phyloP scores from a whole-genome alignment of 1,139 yeast species.

The Kluyveromyces sp. region DNA sequence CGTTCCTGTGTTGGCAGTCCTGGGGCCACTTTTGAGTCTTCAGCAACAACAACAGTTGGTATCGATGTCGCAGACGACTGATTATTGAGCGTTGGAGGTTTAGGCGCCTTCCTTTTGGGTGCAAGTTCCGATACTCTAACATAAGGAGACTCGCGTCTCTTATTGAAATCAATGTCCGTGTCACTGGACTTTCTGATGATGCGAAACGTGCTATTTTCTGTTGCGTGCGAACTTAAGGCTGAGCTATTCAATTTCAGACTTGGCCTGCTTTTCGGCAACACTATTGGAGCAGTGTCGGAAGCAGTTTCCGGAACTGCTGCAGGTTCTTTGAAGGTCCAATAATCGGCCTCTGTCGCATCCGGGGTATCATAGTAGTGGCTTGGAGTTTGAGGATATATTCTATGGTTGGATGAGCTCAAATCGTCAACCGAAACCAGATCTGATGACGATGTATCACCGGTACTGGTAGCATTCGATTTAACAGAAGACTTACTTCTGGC shows the following conservation, averaged over 20 bases:
- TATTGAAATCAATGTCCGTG: conserved; percentile 74
- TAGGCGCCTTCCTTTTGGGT: conserved; percentile 61
- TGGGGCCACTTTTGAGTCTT: not conserved
- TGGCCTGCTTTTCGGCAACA: conserved; percentile 7
- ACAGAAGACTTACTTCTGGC: conserved; percentile 24
- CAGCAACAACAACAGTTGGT: not conserved
- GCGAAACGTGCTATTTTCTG: conserved; percentile 42
- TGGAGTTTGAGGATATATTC: conserved; percentile 31
- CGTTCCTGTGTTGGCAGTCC: conserved; percentile 18
- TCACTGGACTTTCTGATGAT: conserved; percentile 57
- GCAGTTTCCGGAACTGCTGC: conserved; percentile 29
- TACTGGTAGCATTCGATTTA: conserved; percentile 22
- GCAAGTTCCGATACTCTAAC: conserved; percentile 39
- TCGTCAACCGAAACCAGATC: conserved; percentile 31
- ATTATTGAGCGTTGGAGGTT: conserved; percentile 46
- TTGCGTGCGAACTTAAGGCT: conserved; percentile 23
- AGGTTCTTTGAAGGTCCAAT: conserved; percentile 56
- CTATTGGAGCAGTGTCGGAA: conserved; percentile 8
- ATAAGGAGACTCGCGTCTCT: conserved; percentile 70
- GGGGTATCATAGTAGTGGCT: conserved; percentile 26
- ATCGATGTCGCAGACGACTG: conserved; percentile 10
- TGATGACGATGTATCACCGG: conserved; percentile 29
- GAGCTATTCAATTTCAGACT: conserved; percentile 11
- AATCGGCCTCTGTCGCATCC: conserved; percentile 37
- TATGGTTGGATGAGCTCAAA: conserved; percentile 19